These are phyloP conservation scores for Geosmithia flava DNA, from an alignment of 2,329 filamentous ascomycete genomes.

Conservation along the genomic window DNA sequence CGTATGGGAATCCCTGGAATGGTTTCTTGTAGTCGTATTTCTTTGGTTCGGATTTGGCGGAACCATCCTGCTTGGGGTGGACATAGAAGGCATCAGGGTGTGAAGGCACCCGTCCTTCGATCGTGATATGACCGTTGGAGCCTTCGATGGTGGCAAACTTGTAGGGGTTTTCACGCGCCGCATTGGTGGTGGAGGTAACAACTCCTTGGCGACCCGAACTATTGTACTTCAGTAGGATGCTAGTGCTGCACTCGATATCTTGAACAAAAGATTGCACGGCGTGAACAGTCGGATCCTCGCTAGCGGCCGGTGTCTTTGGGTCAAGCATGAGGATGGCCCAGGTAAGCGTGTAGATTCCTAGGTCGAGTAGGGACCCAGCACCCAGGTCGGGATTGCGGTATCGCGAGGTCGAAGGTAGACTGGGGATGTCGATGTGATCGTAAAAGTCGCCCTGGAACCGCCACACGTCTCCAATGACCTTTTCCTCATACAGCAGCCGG, in stretches of 20 bases:
- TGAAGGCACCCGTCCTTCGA: constrained; percentile 19
- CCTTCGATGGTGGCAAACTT: constrained; percentile 24
- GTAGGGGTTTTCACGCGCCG: constrained; percentile 7
- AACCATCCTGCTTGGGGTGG: neutral
- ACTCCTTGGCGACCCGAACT: constrained; percentile 25
- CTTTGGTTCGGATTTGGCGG: constrained; percentile 9
- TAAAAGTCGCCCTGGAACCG: constrained; percentile 26
- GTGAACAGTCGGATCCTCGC: constrained; percentile 7
- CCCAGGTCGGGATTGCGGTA: constrained; percentile 24
- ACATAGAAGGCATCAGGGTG: constrained; percentile 22
- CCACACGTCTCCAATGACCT: constrained; percentile 22
- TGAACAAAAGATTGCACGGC: constrained; percentile 21
- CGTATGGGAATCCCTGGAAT: constrained; percentile 27
- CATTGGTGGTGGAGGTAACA: constrained; percentile 20
- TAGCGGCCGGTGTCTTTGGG: constrained; percentile 6
- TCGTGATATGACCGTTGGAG: constrained; percentile 19
- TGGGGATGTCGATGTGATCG: constrained; percentile 19
- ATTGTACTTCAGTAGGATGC: constrained; percentile 24
- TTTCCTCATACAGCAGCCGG: constrained; percentile 22
- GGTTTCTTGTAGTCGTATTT: constrained; percentile 20
- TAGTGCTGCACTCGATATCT: constrained; percentile 20
- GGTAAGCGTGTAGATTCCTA: constrained; percentile 29
- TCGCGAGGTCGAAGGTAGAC: constrained; percentile 14
- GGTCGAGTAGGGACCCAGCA: constrained; percentile 27
- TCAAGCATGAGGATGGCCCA: constrained; percentile 24